Conservation (phyloP, 441 rosid species). For the Pelargonium myrrhifolium region DNA sequence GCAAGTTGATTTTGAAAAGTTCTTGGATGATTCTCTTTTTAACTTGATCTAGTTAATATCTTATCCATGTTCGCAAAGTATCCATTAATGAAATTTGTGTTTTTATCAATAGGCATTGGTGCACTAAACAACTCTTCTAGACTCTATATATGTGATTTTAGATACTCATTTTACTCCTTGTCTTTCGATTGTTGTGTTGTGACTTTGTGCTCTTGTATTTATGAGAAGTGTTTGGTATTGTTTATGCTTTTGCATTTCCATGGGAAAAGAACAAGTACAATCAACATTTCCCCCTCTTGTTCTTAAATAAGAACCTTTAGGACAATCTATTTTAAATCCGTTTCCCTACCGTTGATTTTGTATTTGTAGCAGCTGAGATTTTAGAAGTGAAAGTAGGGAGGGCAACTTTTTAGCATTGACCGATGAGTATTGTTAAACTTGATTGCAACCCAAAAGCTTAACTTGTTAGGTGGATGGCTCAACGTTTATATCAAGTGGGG, state of each 20-base stretch:
- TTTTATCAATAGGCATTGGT: background rate
- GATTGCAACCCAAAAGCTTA: too few species aligned
- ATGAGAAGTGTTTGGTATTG: background rate
- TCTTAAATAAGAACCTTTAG: background rate
- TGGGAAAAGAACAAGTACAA: background rate
- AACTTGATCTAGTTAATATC: background rate
- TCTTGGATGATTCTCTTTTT: slow-evolving; percentile 17
- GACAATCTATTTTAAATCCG: background rate
- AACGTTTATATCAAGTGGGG: too few species aligned
- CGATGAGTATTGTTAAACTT: too few species aligned
- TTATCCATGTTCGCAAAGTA: background rate
- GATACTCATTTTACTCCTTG: slow-evolving; percentile 1
- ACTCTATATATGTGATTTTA: background rate
- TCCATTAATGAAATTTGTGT: background rate
- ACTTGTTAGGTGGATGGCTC: too few species aligned
- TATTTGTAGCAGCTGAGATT: too few species aligned
- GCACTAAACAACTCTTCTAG: background rate
- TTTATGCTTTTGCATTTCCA: background rate
- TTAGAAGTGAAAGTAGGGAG: too few species aligned
- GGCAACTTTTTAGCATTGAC: too few species aligned
- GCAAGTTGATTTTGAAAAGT: slow-evolving; percentile 36
- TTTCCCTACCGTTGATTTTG: background rate
- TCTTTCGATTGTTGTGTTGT: background rate
- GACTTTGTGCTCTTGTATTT: background rate
- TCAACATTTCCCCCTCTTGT: background rate